A percentile compares a stretch with the other conserved stretches of the same genome.
Evolutionary conservation across 1,284 basidiomycete genomes (phyloP).

Genomic region (Ceratobasidium sp.): DNA sequence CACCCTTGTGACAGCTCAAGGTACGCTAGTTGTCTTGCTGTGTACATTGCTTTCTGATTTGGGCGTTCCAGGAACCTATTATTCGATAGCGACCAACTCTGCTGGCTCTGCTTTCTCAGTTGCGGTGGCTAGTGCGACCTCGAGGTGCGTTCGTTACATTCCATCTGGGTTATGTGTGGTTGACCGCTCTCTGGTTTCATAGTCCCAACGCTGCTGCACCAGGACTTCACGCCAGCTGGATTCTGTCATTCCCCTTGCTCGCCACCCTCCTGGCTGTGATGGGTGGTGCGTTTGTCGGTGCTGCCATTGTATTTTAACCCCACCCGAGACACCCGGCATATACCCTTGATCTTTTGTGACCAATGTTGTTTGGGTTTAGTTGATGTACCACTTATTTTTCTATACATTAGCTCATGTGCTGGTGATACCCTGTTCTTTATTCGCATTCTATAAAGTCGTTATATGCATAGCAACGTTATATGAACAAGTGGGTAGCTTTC

Average conservation of each 20-base stretch:
- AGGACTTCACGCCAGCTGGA: background rate
- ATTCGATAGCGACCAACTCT: conserved; percentile 34
- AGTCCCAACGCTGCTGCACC: conserved; percentile 23
- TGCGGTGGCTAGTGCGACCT: conserved; percentile 12
- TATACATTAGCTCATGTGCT: background rate
- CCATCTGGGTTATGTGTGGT: background rate
- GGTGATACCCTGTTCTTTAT: background rate
- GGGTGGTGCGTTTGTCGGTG: conserved; percentile 9
- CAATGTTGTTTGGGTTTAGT: background rate
- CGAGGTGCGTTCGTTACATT: background rate
- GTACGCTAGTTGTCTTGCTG: background rate
- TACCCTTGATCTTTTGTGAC: background rate
- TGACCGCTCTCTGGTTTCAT: background rate
- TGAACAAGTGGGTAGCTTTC: background rate
- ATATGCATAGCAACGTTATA: background rate
- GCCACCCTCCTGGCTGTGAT: conserved; percentile 22
- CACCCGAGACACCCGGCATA: background rate
- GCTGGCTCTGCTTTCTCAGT: conserved; percentile 28
- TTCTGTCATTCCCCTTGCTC: conserved; percentile 20
- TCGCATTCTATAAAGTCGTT: background rate
- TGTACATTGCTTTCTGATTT: background rate
- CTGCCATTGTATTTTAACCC: conserved; percentile 12
- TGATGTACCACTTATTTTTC: background rate
- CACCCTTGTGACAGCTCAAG: conserved; percentile 18
- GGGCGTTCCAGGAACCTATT: conserved; percentile 8